Percentiles rank a stretch among this genome's conserved stretches.
Conservation (phyloP, 148 eudicot genomes). For the Cornus kousa region DNA sequence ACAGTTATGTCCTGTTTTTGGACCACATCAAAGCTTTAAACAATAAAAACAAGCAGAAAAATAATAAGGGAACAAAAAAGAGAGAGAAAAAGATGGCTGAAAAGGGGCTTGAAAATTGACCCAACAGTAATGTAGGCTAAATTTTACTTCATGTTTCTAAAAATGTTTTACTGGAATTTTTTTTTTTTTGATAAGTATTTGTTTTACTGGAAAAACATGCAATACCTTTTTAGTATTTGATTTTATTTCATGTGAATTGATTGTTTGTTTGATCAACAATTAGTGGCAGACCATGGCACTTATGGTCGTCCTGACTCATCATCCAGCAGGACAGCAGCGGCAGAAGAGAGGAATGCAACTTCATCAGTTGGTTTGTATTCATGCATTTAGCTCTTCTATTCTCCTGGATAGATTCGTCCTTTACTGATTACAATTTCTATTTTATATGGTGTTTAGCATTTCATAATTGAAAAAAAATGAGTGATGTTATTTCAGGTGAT, state of each 20-base stretch:
- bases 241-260: slow-evolving; percentile 6
- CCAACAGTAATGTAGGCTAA: no score
- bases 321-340: slow-evolving; percentile 40
- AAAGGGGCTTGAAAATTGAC: no score
- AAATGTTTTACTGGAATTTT: not conserved
- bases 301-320: slow-evolving; percentile 61
- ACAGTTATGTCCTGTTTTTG: no score
- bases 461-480: not conserved
- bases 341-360: slow-evolving; percentile 33
- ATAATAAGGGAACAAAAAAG: no score
- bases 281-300: slow-evolving; percentile 43
- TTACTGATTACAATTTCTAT: not conserved
- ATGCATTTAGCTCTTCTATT: slow-evolving; percentile 6
- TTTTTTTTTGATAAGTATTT: no score
- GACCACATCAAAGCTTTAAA: no score
- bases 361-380: slow-evolving; percentile 43
- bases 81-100: no score
- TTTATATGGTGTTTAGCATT: not conserved
- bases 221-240: not conserved
- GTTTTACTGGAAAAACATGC: not conserved
- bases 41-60: no score
- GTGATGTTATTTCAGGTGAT: slow-evolving; percentile 32
- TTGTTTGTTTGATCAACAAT: slow-evolving; percentile 13
- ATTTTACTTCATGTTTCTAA: not conserved
- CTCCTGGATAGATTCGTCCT: not conserved